Conservation (phyloP, 805 yeast species). For the Metschnikowia noctiluminum region DNA sequence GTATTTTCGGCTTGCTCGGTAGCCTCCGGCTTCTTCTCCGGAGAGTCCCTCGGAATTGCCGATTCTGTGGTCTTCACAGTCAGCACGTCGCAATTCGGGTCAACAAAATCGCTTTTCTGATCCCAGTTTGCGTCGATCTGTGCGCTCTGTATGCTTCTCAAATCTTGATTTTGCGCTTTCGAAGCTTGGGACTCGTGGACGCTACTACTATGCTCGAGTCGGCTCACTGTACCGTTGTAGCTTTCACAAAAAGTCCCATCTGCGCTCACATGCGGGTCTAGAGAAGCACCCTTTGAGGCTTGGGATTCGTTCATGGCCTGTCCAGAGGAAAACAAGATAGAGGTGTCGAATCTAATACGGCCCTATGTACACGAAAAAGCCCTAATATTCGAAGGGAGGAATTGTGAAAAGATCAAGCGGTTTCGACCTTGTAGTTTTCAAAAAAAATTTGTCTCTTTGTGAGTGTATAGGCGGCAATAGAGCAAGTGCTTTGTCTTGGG, state of each 20-base stretch:
- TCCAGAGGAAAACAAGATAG: too few species aligned
- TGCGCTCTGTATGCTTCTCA: not conserved
- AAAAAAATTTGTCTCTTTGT: too few species aligned
- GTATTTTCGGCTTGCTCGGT: not conserved
- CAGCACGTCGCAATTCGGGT: not conserved
- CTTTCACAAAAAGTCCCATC: constrained; percentile 13
- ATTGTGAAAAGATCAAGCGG: too few species aligned
- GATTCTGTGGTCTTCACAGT: not conserved
- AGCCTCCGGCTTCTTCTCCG: too few species aligned
- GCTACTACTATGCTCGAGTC: not conserved
- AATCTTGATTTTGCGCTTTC: not conserved
- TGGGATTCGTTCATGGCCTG: not conserved
- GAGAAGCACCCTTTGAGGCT: constrained; percentile 2
- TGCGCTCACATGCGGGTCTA: constrained; percentile 9
- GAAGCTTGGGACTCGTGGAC: too few species aligned
- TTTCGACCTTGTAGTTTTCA: too few species aligned
- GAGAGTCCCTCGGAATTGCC: too few species aligned
- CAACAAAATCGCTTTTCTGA: not conserved
- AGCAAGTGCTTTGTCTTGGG: too few species aligned
- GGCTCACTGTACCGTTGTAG: constrained; percentile 6
- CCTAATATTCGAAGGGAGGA: too few species aligned
- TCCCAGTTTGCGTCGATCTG: not conserved
- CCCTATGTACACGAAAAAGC: not conserved
- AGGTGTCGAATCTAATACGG: not conserved
- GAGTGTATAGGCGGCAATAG: too few species aligned